Conservation (phyloP, 345 rosid species). For the Laguncularia racemosa region DNA sequence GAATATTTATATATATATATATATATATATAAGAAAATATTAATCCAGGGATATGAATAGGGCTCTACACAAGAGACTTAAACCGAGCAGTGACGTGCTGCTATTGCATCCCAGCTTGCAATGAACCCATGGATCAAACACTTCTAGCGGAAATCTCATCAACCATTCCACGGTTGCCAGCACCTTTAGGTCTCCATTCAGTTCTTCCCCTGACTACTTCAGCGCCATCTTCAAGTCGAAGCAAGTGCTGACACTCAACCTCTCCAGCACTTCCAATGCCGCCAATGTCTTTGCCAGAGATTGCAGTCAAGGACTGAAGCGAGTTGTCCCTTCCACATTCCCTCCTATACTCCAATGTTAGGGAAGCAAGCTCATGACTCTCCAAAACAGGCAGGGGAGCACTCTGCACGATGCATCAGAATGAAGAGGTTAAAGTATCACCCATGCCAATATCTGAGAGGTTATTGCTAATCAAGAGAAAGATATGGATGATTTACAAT, state of each 20-base stretch:
- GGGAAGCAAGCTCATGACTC: conserved; percentile 65
- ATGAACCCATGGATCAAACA: conserved; percentile 12
- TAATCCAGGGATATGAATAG: conserved; percentile 16
- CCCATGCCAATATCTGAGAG: background rate
- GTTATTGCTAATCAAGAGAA: background rate
- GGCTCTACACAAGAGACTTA: conserved; percentile 19
- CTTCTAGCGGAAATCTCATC: conserved; percentile 33
- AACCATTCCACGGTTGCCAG: conserved; percentile 22
- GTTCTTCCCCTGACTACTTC: conserved; percentile 92
- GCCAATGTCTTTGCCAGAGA: conserved; percentile 32
- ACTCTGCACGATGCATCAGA: conserved; percentile 41
- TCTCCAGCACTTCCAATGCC: conserved; percentile 29
- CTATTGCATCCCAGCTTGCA: conserved; percentile 3
- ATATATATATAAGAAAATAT: conserved; percentile 16
- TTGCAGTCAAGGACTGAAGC: conserved; percentile 81
- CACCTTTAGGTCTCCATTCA: conserved; percentile 71
- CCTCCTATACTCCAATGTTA: conserved; percentile 89
- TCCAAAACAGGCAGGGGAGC: conserved; percentile 83
- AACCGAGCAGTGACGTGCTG: too few species aligned
- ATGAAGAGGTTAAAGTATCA: background rate
- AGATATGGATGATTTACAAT: background rate
- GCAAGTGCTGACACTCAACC: conserved; percentile 90
- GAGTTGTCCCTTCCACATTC: conserved; percentile 93
- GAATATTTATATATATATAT: conserved; percentile 7
- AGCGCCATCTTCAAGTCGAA: conserved; percentile 73